Conservation (phyloP, 306 rosid species). For the Abrus pulchellus region DNA sequence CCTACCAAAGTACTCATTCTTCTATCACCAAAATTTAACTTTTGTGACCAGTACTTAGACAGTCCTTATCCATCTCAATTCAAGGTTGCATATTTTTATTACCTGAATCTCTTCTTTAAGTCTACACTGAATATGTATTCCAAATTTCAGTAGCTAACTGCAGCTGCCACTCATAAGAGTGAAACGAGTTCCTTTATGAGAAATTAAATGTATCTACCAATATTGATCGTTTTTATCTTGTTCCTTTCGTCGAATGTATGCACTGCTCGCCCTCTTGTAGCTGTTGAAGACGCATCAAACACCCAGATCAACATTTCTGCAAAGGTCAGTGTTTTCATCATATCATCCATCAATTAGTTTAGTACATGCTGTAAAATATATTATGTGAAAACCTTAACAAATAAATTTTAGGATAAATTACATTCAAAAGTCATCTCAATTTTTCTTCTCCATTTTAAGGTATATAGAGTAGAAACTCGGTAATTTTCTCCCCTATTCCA, state of each 20-base stretch:
- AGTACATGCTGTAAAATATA: too few species aligned
- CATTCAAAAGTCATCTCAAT: not conserved
- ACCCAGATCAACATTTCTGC: slow-evolving; percentile 12
- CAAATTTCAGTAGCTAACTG: not conserved
- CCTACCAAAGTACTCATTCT: not conserved
- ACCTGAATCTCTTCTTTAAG: not conserved
- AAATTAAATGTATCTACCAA: slow-evolving; percentile 39
- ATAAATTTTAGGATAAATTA: not conserved
- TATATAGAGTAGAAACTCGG: not conserved
- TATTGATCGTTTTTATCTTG: slow-evolving; percentile 49
- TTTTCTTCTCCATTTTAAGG: not conserved
- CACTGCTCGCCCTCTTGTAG: slow-evolving; percentile 56
- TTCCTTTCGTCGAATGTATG: slow-evolving; percentile 49
- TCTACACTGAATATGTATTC: not conserved
- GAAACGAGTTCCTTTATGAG: slow-evolving; percentile 16
- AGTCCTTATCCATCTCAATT: not conserved
- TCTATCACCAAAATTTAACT: slow-evolving; percentile 6
- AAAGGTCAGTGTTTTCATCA: slow-evolving; percentile 51
- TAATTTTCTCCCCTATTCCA: not conserved
- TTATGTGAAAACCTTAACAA: not conserved
- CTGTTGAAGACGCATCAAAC: slow-evolving; percentile 2
- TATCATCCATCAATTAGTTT: not conserved
- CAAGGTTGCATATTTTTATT: not conserved
- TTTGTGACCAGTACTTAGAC: not conserved
- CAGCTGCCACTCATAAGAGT: not conserved